Percentiles rank a stretch among this genome's conserved stretches.
Evolutionary conservation across 805 yeast genomes (phyloP).

Genomic region (Candida tammaniensis): DNA sequence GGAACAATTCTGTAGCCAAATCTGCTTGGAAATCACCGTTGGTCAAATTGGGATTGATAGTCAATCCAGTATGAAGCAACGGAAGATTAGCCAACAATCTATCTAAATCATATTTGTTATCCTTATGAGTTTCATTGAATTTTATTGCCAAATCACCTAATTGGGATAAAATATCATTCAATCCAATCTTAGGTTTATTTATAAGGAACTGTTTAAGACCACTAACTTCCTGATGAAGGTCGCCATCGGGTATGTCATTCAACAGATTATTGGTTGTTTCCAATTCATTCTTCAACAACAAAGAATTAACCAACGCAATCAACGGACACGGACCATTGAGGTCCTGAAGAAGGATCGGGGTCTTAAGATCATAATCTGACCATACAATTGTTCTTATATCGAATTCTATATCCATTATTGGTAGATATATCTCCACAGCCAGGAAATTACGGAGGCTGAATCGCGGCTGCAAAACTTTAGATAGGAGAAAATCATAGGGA

Average conservation of each 20-base stretch:
- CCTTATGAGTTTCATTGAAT: constrained; percentile 7
- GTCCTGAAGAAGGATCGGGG: constrained; percentile 71
- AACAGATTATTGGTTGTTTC: constrained; percentile 9
- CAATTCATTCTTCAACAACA: constrained; percentile 50
- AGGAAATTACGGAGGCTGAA: too few relatives aligned
- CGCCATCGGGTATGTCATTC: constrained; percentile 6
- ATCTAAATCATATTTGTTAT: constrained; percentile 17
- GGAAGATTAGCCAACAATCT: constrained; percentile 57
- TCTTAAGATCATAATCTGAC: constrained; percentile 35
- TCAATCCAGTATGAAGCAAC: constrained; percentile 63
- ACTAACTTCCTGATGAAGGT: constrained; percentile 1
- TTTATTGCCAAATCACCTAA: constrained; percentile 12
- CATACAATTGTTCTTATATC: constrained; percentile 27
- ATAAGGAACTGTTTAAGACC: constrained; percentile 5
- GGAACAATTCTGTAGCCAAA: constrained; percentile 55
- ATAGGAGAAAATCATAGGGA: constrained; percentile 1
- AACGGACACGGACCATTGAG: constrained; percentile 87
- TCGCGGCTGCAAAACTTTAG: background rate
- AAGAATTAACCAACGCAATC: constrained; percentile 70
- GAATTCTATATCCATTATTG: constrained; percentile 11
- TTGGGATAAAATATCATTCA: constrained; percentile 9
- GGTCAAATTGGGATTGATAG: constrained; percentile 64
- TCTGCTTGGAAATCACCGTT: constrained; percentile 50
- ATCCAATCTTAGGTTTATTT: constrained; percentile 1
- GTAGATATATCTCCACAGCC: too few relatives aligned